These are phyloP conservation scores for Wickerhamomyces silvicola DNA, from an alignment of 805 yeast species.

Conservation along the genomic window DNA sequence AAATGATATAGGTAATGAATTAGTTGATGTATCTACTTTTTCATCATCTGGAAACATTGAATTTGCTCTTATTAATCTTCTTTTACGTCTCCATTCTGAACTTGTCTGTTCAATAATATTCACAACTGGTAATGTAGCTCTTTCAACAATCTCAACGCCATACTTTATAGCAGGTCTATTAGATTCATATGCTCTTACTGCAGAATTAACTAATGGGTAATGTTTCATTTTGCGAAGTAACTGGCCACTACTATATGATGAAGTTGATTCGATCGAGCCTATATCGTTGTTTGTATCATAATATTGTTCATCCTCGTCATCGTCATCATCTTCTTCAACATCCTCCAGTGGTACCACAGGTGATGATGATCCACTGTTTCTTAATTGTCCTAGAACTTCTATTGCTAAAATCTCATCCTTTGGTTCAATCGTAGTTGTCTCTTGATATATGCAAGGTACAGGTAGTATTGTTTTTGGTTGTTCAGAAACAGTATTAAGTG, in stretches of 20 bases:
- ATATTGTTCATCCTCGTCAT: conserved; percentile 35
- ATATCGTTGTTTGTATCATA: conserved; percentile 26
- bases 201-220: conserved; percentile 28
- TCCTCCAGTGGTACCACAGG: conserved; percentile 3
- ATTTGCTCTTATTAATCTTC: conserved; percentile 26
- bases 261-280: conserved; percentile 2
- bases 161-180: conserved; percentile 45
- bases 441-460: too few relatives aligned
- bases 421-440: conserved; percentile 1
- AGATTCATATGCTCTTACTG: conserved; percentile 24
- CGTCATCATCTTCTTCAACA: conserved; percentile 16
- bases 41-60: conserved; percentile 24
- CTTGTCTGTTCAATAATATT: conserved; percentile 35
- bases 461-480: too few relatives aligned
- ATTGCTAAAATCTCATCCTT: conserved; percentile 16
- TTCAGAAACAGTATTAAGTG: too few relatives aligned
- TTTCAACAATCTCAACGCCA: conserved; percentile 55
- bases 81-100: conserved; percentile 29
- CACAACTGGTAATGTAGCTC: conserved; percentile 49
- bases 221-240: conserved; percentile 38
- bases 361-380: conserved; percentile 13
- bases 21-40: too few relatives aligned
- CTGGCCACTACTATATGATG: conserved; percentile 10
- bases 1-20: conserved; percentile 2
- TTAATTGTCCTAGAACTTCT: conserved; percentile 21